Evolutionary conservation across 805 yeast species (phyloP).

Genomic region (Metschnikowia noctiluminum): DNA sequence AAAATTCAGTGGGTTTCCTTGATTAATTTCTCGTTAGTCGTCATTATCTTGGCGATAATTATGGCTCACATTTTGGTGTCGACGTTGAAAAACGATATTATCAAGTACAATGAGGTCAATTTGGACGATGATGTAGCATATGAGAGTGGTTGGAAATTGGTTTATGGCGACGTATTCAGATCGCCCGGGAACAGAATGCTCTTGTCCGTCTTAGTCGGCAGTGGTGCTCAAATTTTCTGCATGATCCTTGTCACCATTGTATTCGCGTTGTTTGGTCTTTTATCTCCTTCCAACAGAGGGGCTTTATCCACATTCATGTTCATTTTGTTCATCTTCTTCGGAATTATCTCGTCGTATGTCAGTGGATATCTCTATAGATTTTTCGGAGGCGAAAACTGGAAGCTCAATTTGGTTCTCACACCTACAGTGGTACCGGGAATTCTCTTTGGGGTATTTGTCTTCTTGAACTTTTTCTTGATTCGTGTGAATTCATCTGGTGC

Average conservation of each 20-base stretch:
- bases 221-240: constrained; percentile 79
- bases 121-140: constrained; percentile 84
- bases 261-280: constrained; percentile 83
- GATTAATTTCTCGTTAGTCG: constrained; percentile 80
- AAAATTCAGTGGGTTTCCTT: constrained; percentile 95
- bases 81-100: constrained; percentile 80
- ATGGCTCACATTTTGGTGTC: constrained; percentile 76
- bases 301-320: constrained; percentile 88
- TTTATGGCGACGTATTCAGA: constrained; percentile 93
- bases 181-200: constrained; percentile 69
- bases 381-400: constrained; percentile 92
- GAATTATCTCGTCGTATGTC: constrained; percentile 81
- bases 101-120: constrained; percentile 84
- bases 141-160: constrained; percentile 95
- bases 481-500: constrained; percentile 86
- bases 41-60: constrained; percentile 67
- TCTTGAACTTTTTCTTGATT: constrained; percentile 79
- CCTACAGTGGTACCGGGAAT: constrained; percentile 84
- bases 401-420: constrained; percentile 74
- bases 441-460: constrained; percentile 58
- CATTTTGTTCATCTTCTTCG: constrained; percentile 74
- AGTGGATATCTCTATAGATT: constrained; percentile 83
- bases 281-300: constrained; percentile 94
- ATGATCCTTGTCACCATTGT: constrained; percentile 71
- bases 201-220: constrained; percentile 78